These are phyloP conservation scores for Apiospora kogelbergensis DNA, from an alignment of 2,329 filamentous ascomycete genomes.

Conservation along the genomic window DNA sequence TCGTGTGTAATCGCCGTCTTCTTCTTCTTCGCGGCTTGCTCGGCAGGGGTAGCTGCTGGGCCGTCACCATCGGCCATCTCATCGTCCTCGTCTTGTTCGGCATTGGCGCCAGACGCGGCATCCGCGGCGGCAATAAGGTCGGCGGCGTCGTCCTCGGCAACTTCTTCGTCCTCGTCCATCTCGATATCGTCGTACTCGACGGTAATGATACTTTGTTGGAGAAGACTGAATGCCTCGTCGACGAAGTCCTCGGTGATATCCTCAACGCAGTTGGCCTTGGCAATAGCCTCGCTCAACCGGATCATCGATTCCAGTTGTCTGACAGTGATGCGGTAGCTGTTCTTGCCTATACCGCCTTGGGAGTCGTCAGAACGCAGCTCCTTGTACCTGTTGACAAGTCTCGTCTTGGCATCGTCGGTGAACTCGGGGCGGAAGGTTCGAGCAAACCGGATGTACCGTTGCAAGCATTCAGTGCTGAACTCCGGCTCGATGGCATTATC, in stretches of 20 bases:
- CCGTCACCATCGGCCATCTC: constrained; percentile 40
- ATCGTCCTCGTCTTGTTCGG: constrained; percentile 44
- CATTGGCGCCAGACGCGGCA: constrained; percentile 51
- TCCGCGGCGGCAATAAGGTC: constrained; percentile 47
- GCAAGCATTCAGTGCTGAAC: constrained; percentile 93
- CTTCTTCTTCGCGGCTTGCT: constrained; percentile 49
- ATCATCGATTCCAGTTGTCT: constrained; percentile 96
- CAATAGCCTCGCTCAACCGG: constrained; percentile 93
- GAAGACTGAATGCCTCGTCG: constrained; percentile 84
- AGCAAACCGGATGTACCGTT: constrained; percentile 96
- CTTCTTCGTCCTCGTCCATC: constrained; percentile 79
- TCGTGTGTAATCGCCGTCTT: constrained; percentile 88
- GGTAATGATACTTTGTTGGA: constrained; percentile 93
- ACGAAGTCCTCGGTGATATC: constrained; percentile 86
- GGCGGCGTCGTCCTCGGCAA: constrained; percentile 44
- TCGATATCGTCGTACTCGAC: constrained; percentile 98
- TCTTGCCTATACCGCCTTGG: constrained; percentile 89
- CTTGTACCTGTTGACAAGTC: constrained; percentile 92
- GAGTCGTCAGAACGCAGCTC: constrained; percentile 91
- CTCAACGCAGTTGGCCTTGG: constrained; percentile 94
- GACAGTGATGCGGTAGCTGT: constrained; percentile 96
- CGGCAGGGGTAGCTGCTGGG: constrained; percentile 20
- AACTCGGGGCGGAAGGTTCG: constrained; percentile 93
- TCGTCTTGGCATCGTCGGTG: constrained; percentile 78
- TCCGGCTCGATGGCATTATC: constrained; percentile 91